Conservation (phyloP, 2,329 filamentous ascomycete genomes). For the Pyrenophora seminiperda region DNA sequence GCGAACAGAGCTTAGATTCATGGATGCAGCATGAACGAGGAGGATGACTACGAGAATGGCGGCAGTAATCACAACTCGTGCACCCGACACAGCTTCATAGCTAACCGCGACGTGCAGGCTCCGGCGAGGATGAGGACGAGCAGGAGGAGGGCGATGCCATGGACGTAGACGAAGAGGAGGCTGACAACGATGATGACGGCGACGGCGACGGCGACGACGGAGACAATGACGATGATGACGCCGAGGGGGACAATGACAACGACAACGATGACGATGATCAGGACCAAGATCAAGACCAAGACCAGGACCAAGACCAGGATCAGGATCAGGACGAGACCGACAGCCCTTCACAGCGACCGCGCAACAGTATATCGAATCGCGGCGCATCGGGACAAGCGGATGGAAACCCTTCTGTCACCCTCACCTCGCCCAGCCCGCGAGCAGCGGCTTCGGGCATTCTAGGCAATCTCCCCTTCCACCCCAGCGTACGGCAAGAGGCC, state of each 20-base stretch:
- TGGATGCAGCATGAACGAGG: conserved; percentile 48
- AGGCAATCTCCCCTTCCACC: conserved; percentile 57
- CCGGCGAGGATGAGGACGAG: conserved; percentile 37
- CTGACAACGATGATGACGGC: conserved; percentile 51
- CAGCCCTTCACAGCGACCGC: conserved; percentile 49
- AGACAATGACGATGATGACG: conserved; percentile 50
- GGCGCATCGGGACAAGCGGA: conserved; percentile 30
- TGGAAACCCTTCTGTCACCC: conserved; percentile 55
- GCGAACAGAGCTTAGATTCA: neutral
- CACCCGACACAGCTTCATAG: neutral
- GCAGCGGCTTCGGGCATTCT: conserved; percentile 36
- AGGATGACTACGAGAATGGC: conserved; percentile 54
- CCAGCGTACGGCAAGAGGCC: conserved; percentile 75
- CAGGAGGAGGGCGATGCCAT: conserved; percentile 47
- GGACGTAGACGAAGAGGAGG: conserved; percentile 36
- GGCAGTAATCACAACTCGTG: conserved; percentile 32
- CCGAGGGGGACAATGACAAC: conserved; percentile 49
- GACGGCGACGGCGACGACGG: conserved; percentile 53
- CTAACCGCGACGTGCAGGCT: conserved; percentile 26
- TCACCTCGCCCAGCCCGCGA: conserved; percentile 55
- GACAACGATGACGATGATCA: conserved; percentile 50
- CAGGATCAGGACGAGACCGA: conserved; percentile 53
- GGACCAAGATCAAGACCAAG: conserved; percentile 51
- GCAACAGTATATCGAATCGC: conserved; percentile 36
- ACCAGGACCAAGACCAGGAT: conserved; percentile 49